Percentiles rank a stretch among this genome's conserved stretches.
Evolutionary conservation across 2,329 filamentous ascomycete species (phyloP).

Genomic region (Chaetomium sp.): DNA sequence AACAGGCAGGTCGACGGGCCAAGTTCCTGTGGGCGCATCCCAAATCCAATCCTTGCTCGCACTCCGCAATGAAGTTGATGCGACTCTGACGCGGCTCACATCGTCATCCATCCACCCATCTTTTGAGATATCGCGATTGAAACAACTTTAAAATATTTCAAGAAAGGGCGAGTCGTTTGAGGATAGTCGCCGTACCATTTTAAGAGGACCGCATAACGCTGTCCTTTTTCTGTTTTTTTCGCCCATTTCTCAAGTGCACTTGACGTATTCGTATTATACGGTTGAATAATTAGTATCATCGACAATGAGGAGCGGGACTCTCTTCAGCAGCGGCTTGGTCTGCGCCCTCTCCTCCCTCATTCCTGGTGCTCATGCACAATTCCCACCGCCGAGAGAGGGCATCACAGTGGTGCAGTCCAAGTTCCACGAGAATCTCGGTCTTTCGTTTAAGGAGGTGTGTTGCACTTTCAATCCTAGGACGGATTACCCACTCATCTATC

Average conservation of each 20-base stretch:
- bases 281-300: no score
- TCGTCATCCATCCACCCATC: no score
- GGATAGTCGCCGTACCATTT: no score
- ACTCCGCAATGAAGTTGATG: not conserved
- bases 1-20: constrained; percentile 3
- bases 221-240: no score
- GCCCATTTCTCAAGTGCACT: no score
- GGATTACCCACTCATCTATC: not conserved
- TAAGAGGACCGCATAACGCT: not conserved
- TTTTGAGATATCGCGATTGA: no score
- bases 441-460: constrained; percentile 48
- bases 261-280: no score
- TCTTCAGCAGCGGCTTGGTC: not conserved
- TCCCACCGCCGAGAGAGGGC: constrained; percentile 22
- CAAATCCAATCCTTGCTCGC: no score
- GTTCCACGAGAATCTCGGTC: constrained; percentile 51
- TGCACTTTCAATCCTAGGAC: not conserved
- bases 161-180: no score
- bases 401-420: constrained; percentile 47
- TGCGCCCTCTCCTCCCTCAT: not conserved
- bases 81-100: not conserved
- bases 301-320: not conserved
- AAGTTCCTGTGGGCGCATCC: not conserved
- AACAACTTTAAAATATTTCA: no score
- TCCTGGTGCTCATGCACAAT: constrained; percentile 15